Evolutionary conservation across 305 asterid species (phyloP), one percentile per base, ranked within the genome.

Genomic region (Fraxinus dipetala): DNA sequence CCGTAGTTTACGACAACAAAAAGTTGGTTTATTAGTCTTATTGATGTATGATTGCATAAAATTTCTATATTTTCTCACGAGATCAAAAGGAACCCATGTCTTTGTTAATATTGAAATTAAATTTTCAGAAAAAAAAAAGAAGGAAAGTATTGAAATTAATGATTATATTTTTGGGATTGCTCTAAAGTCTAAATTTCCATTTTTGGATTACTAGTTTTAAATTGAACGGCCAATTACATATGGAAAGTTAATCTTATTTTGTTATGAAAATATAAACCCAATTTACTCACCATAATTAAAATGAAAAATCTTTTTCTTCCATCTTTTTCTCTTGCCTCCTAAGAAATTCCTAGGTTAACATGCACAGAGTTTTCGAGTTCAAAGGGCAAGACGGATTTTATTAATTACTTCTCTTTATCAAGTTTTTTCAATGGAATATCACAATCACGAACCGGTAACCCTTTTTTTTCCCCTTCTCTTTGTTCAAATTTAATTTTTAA

Each of bases 381-480:
- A 6, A 59, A 20, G 30, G 13, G 10, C 63, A 56, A 56, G 30
- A 10, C 69, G 5, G 30, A 2, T 59, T 8, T 43, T 28, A 8
- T 48, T 26, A 48, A 2, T 20, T 78, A 18, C 69, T 13, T 59
- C 5, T n/a, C 54, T 56, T 77, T 3, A 11, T 9, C 48, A 0
- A 34, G 16, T 32, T 14, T 18, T 77, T 6, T 56, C 22, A 63
- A 83, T 83, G 85, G 80, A 83, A 38, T 26, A 59, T 83, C 77
- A 38, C 34, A 81, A 51, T 78, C 54, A 30, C 9, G 80, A 78
- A 2, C 76, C 54, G 82, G 82, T 83, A 56, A 70, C 2, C 18
- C 6, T 9, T 78, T 51, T 5, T 48, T 5, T 69, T 35, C 7
- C 16, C 16, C 14, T 45, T 14, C 20, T 11, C 26, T 16, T 48